Base-by-base conservation (phyloP, 495 filamentous ascomycete species). In the Daldinia bambusicola region DNA sequence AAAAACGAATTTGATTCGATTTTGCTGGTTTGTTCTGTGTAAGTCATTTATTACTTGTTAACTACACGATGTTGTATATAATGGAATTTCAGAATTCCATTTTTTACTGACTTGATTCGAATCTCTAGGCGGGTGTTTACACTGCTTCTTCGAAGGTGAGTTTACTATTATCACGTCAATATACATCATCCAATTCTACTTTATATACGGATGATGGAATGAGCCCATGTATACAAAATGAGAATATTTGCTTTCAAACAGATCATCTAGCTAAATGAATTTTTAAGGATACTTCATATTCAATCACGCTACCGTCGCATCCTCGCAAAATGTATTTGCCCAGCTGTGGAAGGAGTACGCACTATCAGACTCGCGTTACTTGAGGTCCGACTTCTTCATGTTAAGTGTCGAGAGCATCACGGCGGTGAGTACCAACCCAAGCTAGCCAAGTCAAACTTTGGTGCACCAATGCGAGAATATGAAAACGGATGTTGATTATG, bases 321-420 rank as follows among this genome's bases (percentile, higher is more conserved):
- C 76, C 1, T 80, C 76, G 1, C 80, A 85, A 53, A 67, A 72
- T 31, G 72, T 94, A 0, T 88, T 93, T 45, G 90, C 90, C 0
- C 92, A 95, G 79, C 79, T 95, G 38, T 96, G 93, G 93, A 96
- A 95, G 74, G 93, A 96, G 75, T 96, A 96, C 82, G 85, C 91
- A 6, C 83, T 91, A 40, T 93, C 91, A 16, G 93, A 96, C 78
- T 94, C 92, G 32, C 87, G 93, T 38, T 96, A 96, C 70, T 81
- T 96, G 75, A 92, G 89, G 4, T 87, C 87, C 8, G 90, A 97
- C 73, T 84, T 88, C 0, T 91, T 96, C 75, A 92, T 96, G 65
- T 81, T 96, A 2, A 93, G 91, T 74, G 90, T 97, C 80, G 93
- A 97, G 82, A 88, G 85, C 14, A 87, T 97, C 61, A 97, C 93